phyloP scores from a whole-genome alignment of 2,329 filamentous ascomycete species.

The Aureobasidium sp. region DNA sequence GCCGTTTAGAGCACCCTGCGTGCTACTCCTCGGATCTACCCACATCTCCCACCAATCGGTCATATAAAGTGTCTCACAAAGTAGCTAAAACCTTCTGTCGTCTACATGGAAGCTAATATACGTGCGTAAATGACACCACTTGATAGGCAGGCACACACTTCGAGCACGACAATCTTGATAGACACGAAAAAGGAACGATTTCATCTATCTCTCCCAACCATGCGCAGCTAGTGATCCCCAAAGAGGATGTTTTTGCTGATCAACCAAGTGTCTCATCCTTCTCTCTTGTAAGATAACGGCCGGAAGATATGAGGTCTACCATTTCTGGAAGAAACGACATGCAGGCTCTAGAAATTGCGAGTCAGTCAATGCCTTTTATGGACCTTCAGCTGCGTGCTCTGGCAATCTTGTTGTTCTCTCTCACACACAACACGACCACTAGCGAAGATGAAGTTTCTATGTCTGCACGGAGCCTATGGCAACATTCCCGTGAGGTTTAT shows the following conservation, averaged over 20 bases:
- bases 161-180: not conserved
- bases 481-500: not conserved
- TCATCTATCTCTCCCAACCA: not conserved
- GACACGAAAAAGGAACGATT: not conserved
- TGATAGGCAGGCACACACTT: not conserved
- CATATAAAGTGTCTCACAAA: not conserved
- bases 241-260: not conserved
- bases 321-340: not conserved
- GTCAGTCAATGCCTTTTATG: not conserved
- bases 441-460: not conserved
- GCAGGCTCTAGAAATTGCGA: not conserved
- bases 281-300: not conserved
- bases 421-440: not conserved
- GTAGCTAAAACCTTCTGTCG: not conserved
- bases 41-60: not conserved
- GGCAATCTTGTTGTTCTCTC: too few species aligned
- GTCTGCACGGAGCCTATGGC: conserved; percentile 5
- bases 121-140: not conserved
- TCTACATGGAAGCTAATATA: not conserved
- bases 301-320: not conserved
- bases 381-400: not conserved
- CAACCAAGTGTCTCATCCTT: not conserved
- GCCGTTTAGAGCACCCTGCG: not conserved
- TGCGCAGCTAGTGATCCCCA: not conserved
- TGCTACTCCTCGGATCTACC: not conserved